Conservation (phyloP, 257 asterid species). For the Parsonsia alboflavescens region DNA sequence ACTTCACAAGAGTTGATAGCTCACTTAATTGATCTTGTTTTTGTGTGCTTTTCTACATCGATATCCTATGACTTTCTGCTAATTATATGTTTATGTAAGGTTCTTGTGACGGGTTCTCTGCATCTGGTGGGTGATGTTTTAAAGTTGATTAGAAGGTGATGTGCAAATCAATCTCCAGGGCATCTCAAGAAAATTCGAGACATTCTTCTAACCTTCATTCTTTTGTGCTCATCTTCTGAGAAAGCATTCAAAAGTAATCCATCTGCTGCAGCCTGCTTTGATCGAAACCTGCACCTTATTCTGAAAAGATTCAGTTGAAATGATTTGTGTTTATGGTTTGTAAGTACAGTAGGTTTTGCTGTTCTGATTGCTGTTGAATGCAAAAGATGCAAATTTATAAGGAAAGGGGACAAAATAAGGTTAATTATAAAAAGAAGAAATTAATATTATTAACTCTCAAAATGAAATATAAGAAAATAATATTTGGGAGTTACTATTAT, state of each 20-base stretch:
- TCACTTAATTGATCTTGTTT: neutral
- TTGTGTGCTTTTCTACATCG: neutral
- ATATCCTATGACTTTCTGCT: constrained; percentile 4
- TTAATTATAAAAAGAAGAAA: no score
- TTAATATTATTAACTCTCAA: no score
- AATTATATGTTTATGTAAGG: constrained; percentile 33
- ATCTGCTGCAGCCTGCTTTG: neutral
- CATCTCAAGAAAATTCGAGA: neutral
- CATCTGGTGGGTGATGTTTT: constrained; percentile 90
- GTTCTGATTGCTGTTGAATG: neutral
- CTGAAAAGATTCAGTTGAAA: neutral
- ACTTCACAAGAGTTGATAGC: neutral
- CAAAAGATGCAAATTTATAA: no score
- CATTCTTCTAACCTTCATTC: constrained; percentile 6
- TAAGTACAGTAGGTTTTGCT: neutral
- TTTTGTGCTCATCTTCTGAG: neutral
- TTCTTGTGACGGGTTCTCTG: constrained; percentile 89
- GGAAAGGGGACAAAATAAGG: no score
- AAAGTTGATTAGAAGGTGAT: constrained; percentile 59
- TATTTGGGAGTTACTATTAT: no score
- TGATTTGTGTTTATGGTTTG: neutral
- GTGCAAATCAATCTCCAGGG: neutral
- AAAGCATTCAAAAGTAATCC: neutral
- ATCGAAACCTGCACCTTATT: neutral
- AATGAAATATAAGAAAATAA: no score